Base-by-base conservation (phyloP, 768 basidiomycete species). In the Scleroderma bovista region DNA sequence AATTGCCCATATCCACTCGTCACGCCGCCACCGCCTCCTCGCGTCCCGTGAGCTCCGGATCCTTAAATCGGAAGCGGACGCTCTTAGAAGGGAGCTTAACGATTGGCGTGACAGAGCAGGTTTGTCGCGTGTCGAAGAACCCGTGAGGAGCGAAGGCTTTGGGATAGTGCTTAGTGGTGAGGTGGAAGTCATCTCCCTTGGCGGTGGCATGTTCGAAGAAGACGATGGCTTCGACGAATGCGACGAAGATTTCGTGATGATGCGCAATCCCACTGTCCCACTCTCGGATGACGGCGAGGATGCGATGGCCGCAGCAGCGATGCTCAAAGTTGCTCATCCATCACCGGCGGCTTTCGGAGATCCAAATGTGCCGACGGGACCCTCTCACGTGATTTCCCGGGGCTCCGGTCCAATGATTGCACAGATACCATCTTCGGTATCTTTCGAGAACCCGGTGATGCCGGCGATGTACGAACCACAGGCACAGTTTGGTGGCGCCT, bases 51-150 rank as follows among this genome's bases (percentile, higher is more conserved):
- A 94, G 64, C 76, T 96, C 31, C 85, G 92, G 44, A 63, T 80
- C 45, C 68, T 94, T 61, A 88, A 88, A 61, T 68, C 75, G 57
- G 93, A 97, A 70, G 74, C 88, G 19, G 91, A 95, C 67, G 84
- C 86, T 8, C 83, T 97, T 53, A 81, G 93, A 45, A 78, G 83
- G 43, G 93, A 99, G 66, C 75, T 97, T 60, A 96, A 97, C 70
- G 89, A 93, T 54, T 96, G 93, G 88, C 85, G 93, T 50, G 80
- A 82, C 55, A 81, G 86, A 44, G 80, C 81, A 22, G 82, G 78
- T 22, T 77, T 93, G 48, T 80, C 82, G 22, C 78, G 77, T 55
- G 74, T 83, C 51, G 87, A 90, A 41, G 86, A 91, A 60, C 84
- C 87, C 17, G 68, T 79, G 38, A 76, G 88, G 52, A 77, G 82